Percentiles rank a stretch among this genome's conserved stretches.
Conservation (phyloP, 805 yeast species). For the Yarrowia divulgata region DNA sequence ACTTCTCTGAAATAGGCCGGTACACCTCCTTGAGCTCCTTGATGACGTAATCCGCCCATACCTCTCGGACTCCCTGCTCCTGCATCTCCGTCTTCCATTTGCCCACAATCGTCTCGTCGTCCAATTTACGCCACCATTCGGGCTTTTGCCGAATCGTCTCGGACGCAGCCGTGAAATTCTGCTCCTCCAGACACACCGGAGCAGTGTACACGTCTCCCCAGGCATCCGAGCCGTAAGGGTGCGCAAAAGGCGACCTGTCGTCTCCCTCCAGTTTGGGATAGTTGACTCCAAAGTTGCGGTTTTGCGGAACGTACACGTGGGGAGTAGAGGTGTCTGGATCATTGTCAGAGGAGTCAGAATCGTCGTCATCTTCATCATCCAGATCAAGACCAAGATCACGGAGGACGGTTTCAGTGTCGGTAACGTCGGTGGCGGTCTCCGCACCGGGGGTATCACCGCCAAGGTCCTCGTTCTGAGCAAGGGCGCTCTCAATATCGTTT, state of each 20-base stretch:
- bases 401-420: too few relatives aligned
- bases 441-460: background rate
- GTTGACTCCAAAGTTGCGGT: slow-evolving; percentile 14
- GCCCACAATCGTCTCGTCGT: slow-evolving; percentile 44
- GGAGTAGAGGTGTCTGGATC: background rate
- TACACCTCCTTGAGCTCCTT: slow-evolving; percentile 51
- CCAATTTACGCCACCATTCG: slow-evolving; percentile 48
- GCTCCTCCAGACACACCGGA: slow-evolving; percentile 27
- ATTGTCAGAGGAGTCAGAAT: background rate
- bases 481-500: slow-evolving; percentile 9
- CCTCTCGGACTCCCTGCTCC: slow-evolving; percentile 42
- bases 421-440: too few relatives aligned
- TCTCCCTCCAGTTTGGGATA: background rate
- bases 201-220: slow-evolving; percentile 2
- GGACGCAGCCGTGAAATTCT: too few relatives aligned
- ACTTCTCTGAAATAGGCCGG: slow-evolving; percentile 33
- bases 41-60: slow-evolving; percentile 47
- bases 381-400: background rate
- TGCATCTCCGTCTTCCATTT: slow-evolving; percentile 49
- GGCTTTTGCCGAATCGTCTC: slow-evolving; percentile 47
- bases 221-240: background rate
- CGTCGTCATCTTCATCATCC: background rate
- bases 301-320: slow-evolving; percentile 6
- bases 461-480: background rate
- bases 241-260: slow-evolving; percentile 10